phyloP scores from a whole-genome alignment of 345 rosid genomes.

The Mangifera indica region DNA sequence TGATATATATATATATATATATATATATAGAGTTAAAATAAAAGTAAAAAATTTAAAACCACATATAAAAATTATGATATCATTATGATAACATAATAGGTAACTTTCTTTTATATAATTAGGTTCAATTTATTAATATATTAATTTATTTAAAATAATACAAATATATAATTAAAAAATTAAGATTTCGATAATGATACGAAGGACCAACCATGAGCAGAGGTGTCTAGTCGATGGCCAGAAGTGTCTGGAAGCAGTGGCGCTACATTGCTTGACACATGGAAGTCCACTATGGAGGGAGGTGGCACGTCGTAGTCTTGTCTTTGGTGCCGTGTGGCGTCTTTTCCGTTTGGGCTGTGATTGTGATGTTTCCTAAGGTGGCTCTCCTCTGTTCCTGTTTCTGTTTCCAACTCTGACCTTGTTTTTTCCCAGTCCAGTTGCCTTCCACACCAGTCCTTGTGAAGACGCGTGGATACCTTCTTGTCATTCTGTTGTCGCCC shows the following conservation, averaged over 20 bases:
- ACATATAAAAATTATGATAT: too few relatives aligned
- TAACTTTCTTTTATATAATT: too few relatives aligned
- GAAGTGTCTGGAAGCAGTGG: not conserved
- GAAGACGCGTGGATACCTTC: not conserved
- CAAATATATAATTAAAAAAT: too few relatives aligned
- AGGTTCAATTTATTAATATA: too few relatives aligned
- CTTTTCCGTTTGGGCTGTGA: not conserved
- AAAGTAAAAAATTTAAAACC: too few relatives aligned
- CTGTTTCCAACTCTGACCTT: not conserved
- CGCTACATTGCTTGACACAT: conserved; percentile 7
- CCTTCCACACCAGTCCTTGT: not conserved
- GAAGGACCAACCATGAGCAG: too few relatives aligned
- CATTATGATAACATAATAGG: too few relatives aligned
- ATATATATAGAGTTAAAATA: too few relatives aligned
- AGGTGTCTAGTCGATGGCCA: not conserved
- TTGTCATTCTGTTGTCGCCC: not conserved
- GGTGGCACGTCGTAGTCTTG: conserved; percentile 16
- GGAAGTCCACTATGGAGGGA: not conserved
- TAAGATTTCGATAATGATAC: too few relatives aligned
- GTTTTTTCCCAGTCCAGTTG: not conserved
- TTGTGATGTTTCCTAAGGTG: not conserved
- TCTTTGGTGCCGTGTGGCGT: not conserved
- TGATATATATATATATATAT: too few relatives aligned
- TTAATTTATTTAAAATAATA: too few relatives aligned
- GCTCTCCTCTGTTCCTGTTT: not conserved